Conservation (phyloP, 495 filamentous ascomycete genomes). For the Penicillium tannophilum region DNA sequence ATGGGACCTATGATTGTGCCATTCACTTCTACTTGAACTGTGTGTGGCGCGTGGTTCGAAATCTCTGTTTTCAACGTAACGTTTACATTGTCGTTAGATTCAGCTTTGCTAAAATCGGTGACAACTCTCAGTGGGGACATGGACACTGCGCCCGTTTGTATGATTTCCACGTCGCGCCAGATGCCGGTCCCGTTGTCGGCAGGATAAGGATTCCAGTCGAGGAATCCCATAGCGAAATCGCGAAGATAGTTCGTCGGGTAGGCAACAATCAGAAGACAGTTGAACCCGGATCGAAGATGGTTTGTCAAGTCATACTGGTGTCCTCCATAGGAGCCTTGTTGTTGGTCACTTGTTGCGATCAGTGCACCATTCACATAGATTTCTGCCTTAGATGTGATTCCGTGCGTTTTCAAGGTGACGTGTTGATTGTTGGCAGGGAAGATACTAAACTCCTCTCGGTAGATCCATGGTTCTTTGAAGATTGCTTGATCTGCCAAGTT, state of each 20-base stretch:
- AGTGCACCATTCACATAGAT: slow-evolving; percentile 61
- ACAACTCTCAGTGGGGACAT: slow-evolving; percentile 53
- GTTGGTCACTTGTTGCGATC: slow-evolving; percentile 48
- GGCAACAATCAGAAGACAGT: slow-evolving; percentile 55
- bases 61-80: slow-evolving; percentile 51
- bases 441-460: slow-evolving; percentile 58
- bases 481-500: slow-evolving; percentile 39
- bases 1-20: slow-evolving; percentile 38
- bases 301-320: slow-evolving; percentile 56
- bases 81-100: slow-evolving; percentile 27
- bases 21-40: slow-evolving; percentile 37
- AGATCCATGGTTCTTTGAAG: slow-evolving; percentile 62
- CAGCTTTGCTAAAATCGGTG: slow-evolving; percentile 35
- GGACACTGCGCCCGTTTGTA: slow-evolving; percentile 56
- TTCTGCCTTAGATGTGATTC: slow-evolving; percentile 62
- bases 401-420: slow-evolving; percentile 57
- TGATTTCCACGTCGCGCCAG: slow-evolving; percentile 63
- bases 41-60: slow-evolving; percentile 48
- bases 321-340: slow-evolving; percentile 61
- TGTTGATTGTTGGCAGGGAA: slow-evolving; percentile 40
- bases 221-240: slow-evolving; percentile 62
- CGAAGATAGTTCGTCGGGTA: slow-evolving; percentile 61
- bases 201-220: slow-evolving; percentile 69
- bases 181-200: slow-evolving; percentile 61
- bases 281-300: slow-evolving; percentile 36